These are phyloP conservation scores for Poa pratensis DNA, from an alignment of 176 grass and related monocot species.

Conservation along the genomic window DNA sequence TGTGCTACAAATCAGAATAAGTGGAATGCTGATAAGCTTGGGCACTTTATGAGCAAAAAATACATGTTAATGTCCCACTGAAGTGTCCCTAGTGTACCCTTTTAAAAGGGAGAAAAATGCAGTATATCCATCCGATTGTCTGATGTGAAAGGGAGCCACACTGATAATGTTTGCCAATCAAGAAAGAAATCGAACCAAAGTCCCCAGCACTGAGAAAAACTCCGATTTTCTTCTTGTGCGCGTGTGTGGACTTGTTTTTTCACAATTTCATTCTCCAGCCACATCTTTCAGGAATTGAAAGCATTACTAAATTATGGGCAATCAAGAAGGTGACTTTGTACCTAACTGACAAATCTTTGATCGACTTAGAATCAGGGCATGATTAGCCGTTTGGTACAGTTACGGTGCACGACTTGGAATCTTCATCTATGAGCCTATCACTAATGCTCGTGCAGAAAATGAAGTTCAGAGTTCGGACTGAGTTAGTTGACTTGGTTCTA, in stretches of 20 bases:
- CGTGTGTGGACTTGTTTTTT: neutral
- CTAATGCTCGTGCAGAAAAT: neutral
- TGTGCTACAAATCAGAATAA: conserved; percentile 36
- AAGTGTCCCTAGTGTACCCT: conserved; percentile 16
- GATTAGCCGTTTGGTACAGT: conserved; percentile 1
- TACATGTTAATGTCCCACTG: conserved; percentile 12
- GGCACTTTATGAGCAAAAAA: conserved; percentile 18
- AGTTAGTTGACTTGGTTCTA: neutral
- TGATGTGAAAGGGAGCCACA: conserved; percentile 45
- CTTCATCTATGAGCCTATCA: neutral
- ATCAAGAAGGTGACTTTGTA: conserved; percentile 22
- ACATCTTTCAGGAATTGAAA: conserved; percentile 23
- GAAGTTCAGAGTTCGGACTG: conserved; percentile 21
- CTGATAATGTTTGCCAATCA: conserved; percentile 48
- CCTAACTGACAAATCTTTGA: conserved; percentile 33
- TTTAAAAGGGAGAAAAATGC: conserved; percentile 37
- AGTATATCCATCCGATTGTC: conserved; percentile 30
- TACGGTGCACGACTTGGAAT: no score
- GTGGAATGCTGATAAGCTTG: conserved; percentile 41
- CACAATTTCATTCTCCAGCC: neutral
- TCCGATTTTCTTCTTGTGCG: neutral
- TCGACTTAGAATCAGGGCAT: neutral
- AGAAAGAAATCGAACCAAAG: conserved; percentile 6
- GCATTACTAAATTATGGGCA: neutral
- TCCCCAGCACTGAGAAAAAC: conserved; percentile 22